Base-by-base conservation (phyloP, 2,329 filamentous ascomycete species). In the Penicillium sp. region DNA sequence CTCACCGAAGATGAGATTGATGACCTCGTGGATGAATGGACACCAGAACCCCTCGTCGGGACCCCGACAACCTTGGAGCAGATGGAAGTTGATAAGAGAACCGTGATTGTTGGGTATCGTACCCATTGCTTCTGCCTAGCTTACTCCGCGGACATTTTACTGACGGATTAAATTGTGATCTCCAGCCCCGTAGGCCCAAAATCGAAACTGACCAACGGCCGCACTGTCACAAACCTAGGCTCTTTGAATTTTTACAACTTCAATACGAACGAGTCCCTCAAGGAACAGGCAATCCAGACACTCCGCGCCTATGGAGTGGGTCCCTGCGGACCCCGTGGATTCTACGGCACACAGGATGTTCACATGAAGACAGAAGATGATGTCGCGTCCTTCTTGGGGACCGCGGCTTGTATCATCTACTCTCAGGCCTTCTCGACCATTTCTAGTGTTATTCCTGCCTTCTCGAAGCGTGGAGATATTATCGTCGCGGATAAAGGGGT, bases 241-340 rank as follows among this genome's bases (percentile, higher is more conserved):
- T 95, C 91, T 2, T 94, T 92, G 78, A 99, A 99, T 75, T 96
- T 94, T 76, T 97, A 96, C 81, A 97, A 99, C 78, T 92, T 99
- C 75, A 91, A 95, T 63, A 86, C 86, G 52, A 97, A 96, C 72
- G 93, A 97, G 60, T 84, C 87, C 36, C 87, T 99, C 68, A 96
- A 96, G 71, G 92, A 97, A 67, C 95, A 96, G 75, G 94, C 93
- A 1, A 92, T 99, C 61, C 88, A 93, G 74, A 95, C 92, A 0
- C 84, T 99, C 39, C 90, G 93, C 59, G 96, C 90, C 21, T 99
- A 99, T 68, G 94, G 94, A 55, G 95, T 99, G 40, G 95, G 94
- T 9, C 93, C 94, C 56, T 99, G 94, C 72, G 94, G 94, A 21
- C 94, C 94, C 19, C 94, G 94, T 6, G 92, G 96, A 63, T 99